These are phyloP conservation scores for Saprolegnia parasitica DNA, from an alignment of 352 stramenopile species.

Conservation along the genomic window DNA sequence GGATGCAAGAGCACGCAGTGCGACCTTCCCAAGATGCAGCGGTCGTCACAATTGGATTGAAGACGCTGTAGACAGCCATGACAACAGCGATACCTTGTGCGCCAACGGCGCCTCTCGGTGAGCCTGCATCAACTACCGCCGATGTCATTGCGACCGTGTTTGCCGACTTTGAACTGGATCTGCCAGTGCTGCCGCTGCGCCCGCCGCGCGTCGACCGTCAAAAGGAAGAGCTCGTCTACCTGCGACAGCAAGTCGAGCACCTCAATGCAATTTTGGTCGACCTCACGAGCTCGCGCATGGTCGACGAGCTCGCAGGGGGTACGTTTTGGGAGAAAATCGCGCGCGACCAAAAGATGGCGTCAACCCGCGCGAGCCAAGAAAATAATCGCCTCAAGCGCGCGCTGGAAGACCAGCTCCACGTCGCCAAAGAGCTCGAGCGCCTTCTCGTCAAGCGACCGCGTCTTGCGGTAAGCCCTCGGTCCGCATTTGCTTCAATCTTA, in stretches of 20 bases:
- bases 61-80: no score
- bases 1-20: no score
- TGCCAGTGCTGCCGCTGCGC: neutral
- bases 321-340: conserved; percentile 1
- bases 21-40: no score
- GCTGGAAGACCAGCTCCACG: conserved; percentile 10
- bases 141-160: neutral
- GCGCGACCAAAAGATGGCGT: neutral
- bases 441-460: neutral
- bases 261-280: neutral
- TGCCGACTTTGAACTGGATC: conserved; percentile 6
- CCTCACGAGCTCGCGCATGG: neutral
- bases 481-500: neutral
- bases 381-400: conserved; percentile 1
- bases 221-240: conserved; percentile 6
- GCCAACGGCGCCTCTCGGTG: no score
- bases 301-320: neutral
- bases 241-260: neutral
- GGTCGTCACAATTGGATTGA: no score
- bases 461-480: neutral
- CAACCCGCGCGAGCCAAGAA: neutral
- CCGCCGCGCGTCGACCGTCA: neutral
- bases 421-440: conserved; percentile 2
- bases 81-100: no score
- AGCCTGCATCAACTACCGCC: no score